Percentiles rank a stretch among this genome's conserved stretches.
phyloP scores from a whole-genome alignment of 768 basidiomycete species.

The Tricholoma sp. region DNA sequence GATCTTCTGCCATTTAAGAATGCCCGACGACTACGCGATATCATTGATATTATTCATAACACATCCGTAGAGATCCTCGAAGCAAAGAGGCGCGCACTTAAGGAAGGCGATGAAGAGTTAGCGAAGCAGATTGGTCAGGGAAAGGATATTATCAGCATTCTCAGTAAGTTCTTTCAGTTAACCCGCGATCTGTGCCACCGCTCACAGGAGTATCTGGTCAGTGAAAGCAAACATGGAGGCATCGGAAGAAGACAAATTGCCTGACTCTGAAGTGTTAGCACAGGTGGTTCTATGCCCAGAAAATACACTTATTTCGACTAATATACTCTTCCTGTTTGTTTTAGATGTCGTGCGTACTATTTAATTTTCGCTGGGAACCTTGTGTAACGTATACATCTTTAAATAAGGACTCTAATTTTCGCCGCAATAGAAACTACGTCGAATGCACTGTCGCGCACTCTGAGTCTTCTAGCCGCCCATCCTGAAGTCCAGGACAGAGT shows the following conservation, averaged over 20 bases:
- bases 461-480: constrained; percentile 23
- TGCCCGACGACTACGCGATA: constrained; percentile 11
- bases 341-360: constrained; percentile 13
- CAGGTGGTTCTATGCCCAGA: constrained; percentile 16
- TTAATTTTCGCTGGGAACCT: background rate
- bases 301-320: background rate
- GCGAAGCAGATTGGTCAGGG: constrained; percentile 5
- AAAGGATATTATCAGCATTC: constrained; percentile 17
- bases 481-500: constrained; percentile 29
- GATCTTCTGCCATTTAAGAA: constrained; percentile 11
- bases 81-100: too few relatives aligned
- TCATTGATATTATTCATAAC: constrained; percentile 12
- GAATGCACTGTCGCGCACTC: constrained; percentile 22
- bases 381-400: background rate
- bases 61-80: constrained; percentile 12
- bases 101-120: constrained; percentile 13
- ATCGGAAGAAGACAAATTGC: constrained; percentile 21
- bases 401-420: constrained; percentile 24
- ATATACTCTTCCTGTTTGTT: background rate
- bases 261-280: constrained; percentile 25
- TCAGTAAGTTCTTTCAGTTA: constrained; percentile 7
- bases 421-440: constrained; percentile 33
- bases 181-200: background rate
- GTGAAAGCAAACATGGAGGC: constrained; percentile 28
- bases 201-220: background rate